Base-by-base conservation (phyloP, 1,139 yeast species). In the Candida dubliniensis region DNA sequence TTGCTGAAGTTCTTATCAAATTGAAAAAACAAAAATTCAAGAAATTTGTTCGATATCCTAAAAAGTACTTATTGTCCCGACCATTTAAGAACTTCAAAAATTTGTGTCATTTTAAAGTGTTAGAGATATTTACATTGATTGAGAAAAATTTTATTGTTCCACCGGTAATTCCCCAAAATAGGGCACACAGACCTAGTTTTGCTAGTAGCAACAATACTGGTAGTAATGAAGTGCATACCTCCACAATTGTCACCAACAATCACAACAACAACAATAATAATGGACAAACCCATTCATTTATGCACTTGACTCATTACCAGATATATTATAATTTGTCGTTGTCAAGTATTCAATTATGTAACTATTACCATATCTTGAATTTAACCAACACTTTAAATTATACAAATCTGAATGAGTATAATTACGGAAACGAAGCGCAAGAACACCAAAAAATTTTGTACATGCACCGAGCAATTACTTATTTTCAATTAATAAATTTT, bases 281-380 rank as follows among this genome's bases (percentile, higher is more conserved):
- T 24, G 46, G 43, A 25, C 33, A 36, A 23, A 8, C 31, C 14
- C 33, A 38, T 26, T 23, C 39, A 8, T 40, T 47, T 29, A 47
- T 47, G 27, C 57, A 54, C 48, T 46, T 52, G 34, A 60, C 60
- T 45, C 64, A 63, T 31, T 60, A 60, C 43, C 66, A 61, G 43
- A 59, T 69, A 15, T 67, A 63, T 48, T 71, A 69, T 51, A 67
- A 70, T 49, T 59, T 66, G 40, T 61, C 74, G 8, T 47, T 69
- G 18, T 50, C 64, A 9, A 61, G 62, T 35, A 46, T 69, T 11
- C 72, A 71, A 48, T 52, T 69, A 47, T 68, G 66, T 46, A 61
- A 64, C 45, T 71, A 69, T 49, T 67, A 67, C 52, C 71, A 69
- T 52, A 66, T 59, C 27, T 50, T 64, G 46, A 63, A 61, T 46